Base-by-base conservation (phyloP, 345 rosid species). In the Brassica carinata region DNA sequence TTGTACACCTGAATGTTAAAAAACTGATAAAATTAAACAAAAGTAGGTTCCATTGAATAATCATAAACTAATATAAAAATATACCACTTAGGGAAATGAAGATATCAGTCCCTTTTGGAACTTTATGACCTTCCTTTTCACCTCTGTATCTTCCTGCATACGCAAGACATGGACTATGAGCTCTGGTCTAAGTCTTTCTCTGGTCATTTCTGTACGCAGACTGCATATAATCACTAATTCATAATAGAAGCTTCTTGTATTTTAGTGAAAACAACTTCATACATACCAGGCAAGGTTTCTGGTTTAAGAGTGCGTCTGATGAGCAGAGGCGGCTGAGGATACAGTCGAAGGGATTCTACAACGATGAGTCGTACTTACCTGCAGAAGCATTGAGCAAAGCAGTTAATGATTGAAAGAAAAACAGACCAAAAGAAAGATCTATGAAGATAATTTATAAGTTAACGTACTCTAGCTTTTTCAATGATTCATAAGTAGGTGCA, bases 321-420 rank as follows among this genome's bases (percentile, higher is more conserved):
- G 18, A 94, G 91, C 83, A 94, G 71, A 29, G 98, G 98, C 13
- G 97, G 97, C 74, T 94, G 97, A 83, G 97, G 97, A 86, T 86
- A 94, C 80, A 94, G 84, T 48, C 97, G 97, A 76, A 94, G 98
- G 62, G 93, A 18, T 91, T 94, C 97, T 14, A 88, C 92, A 72
- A 90, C 91, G 13, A 94, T 87, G 69, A 89, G 91, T 73, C 97
- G 81, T 48, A 92, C 83, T 83, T 91, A 94, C 83, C 98, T 92
- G 83, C 68, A 82, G 67, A 69, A 67, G 71, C 34, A 26, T 67
- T 3, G 2, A 62, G 15, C 61, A 66, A 67, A 77, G 1, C 30
- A 3, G 71, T 51, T 3, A 17, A 9, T 0, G 1, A 53, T 1
- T 72, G 0, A 51, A 34, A 8, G 23, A 19, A 2, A 73, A 30